Base-by-base conservation (phyloP, 2,329 filamentous ascomycete species). In the Westerdykella ornata region DNA sequence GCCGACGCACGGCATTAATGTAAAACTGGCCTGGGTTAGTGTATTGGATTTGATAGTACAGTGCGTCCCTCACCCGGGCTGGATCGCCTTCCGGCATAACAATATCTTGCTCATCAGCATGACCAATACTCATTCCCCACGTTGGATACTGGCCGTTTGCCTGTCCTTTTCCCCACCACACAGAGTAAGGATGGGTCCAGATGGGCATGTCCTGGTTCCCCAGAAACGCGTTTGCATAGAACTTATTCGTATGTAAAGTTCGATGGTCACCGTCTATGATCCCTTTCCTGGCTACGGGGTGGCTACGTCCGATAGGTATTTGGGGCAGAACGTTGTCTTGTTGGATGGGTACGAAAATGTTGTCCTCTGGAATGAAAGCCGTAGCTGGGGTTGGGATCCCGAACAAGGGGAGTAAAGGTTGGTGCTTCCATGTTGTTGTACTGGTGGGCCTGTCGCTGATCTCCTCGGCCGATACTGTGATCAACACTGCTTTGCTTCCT, bases 101-200 rank as follows among this genome's bases (percentile, higher is more conserved):
- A 41, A 83, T 68, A 61, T 92, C 80, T 29, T 69, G 68, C 1
- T 76, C 69, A 38, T 90, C 83, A 9, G 82, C 73, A 58, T 95
- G 88, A 7, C 83, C 82, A 37, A 94, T 75, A 5, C 79, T 71
- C 66, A 96, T 73, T n/a, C 90, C 89, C 76, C 80, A 92, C 5
- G 66, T 59, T 32, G 46, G 44, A 31, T 54, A 42, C 80, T 87
- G 38, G 77, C 70, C 75, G 63, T 51, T 66, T 70, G 61, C 77
- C 72, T 42, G 12, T 0, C 59, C 58, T 22, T 54, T 63, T 63
- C 67, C 68, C 70, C 71, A 73, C 42, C 61, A 57, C 0, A 74
- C 46, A 1, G 62, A 66, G 45, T 73, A 74, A 3, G 71, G 89
- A 57, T 88, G 82, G 0, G 84, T 82, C 67, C 83, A 95, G 0